Conservation (phyloP, 768 basidiomycete genomes). For the Tephrocybe sp. region DNA sequence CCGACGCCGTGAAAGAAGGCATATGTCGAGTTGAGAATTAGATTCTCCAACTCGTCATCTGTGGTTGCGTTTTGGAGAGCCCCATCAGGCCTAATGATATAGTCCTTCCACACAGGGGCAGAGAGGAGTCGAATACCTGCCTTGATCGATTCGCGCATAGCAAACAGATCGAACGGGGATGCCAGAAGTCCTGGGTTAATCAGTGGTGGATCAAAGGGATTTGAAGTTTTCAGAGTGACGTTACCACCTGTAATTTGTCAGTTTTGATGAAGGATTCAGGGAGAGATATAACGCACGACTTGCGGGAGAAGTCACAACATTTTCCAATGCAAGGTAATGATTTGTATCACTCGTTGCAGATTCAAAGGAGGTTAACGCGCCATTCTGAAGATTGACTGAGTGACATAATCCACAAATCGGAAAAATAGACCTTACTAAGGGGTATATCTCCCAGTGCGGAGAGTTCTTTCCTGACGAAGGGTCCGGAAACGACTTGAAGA, state of each 20-base stretch:
- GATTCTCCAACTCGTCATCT: constrained; percentile 5
- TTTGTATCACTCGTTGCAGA: background rate
- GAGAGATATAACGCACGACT: background rate
- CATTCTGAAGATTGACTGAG: background rate
- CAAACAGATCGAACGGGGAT: constrained; percentile 18
- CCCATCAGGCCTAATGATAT: constrained; percentile 15
- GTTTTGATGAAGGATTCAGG: background rate
- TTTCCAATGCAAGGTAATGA: background rate
- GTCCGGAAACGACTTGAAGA: background rate
- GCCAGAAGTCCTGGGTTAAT: constrained; percentile 44
- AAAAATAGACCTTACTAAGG: background rate
- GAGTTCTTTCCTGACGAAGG: constrained; percentile 1
- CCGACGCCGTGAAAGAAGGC: background rate
- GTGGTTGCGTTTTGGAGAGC: constrained; percentile 16
- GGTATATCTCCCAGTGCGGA: background rate
- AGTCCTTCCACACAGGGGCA: constrained; percentile 21
- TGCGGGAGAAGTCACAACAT: background rate
- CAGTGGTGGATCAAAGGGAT: constrained; percentile 37
- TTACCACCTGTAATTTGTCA: background rate
- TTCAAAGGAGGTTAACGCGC: background rate
- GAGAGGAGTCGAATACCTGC: constrained; percentile 15
- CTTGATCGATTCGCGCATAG: constrained; percentile 19
- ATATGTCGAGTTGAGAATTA: constrained; percentile 15
- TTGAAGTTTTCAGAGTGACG: constrained; percentile 1
- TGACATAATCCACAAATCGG: too few relatives aligned